Evolutionary conservation across 768 basidiomycete species (phyloP).

Genomic region (Russula virescens): DNA sequence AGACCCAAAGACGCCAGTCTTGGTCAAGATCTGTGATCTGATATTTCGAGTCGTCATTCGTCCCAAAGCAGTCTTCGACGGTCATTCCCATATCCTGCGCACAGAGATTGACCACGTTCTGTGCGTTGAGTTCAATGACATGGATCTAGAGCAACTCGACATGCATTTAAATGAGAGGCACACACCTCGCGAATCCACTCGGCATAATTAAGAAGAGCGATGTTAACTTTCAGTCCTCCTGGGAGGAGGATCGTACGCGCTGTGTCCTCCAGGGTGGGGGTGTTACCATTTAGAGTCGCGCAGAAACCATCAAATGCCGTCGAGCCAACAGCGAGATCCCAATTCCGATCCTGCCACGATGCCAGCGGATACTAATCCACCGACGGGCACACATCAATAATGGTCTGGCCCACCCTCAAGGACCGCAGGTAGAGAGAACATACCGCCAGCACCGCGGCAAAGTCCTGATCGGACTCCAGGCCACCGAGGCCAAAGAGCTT

Average conservation of each 20-base stretch:
- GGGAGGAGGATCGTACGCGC: background rate
- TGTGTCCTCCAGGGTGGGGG: slow-evolving; percentile 1
- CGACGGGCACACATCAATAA: background rate
- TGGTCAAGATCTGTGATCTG: slow-evolving; percentile 56
- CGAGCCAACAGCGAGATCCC: slow-evolving; percentile 70
- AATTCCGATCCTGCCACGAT: slow-evolving; percentile 79
- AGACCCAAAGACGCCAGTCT: slow-evolving; percentile 83
- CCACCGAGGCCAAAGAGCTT: slow-evolving; percentile 66
- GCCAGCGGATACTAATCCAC: slow-evolving; percentile 51
- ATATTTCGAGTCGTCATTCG: slow-evolving; percentile 61
- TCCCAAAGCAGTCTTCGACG: slow-evolving; percentile 79
- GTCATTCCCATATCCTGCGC: slow-evolving; percentile 34
- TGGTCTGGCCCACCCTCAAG: background rate
- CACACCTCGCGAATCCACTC: slow-evolving; percentile 66
- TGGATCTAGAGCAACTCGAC: background rate
- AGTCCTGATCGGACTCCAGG: slow-evolving; percentile 70
- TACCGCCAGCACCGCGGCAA: slow-evolving; percentile 64
- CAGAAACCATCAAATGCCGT: slow-evolving; percentile 65
- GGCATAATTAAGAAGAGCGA: slow-evolving; percentile 66
- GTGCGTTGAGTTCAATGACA: background rate
- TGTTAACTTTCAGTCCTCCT: slow-evolving; percentile 38
- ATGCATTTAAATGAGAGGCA: background rate
- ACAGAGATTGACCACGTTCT: slow-evolving; percentile 24
- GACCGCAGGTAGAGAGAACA: slow-evolving; percentile 15
- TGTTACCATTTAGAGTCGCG: slow-evolving; percentile 34